A percentile compares a stretch with the other conserved stretches of the same genome.
Evolutionary conservation across 345 rosid species (phyloP).

Genomic region (Hibiscus trionum): DNA sequence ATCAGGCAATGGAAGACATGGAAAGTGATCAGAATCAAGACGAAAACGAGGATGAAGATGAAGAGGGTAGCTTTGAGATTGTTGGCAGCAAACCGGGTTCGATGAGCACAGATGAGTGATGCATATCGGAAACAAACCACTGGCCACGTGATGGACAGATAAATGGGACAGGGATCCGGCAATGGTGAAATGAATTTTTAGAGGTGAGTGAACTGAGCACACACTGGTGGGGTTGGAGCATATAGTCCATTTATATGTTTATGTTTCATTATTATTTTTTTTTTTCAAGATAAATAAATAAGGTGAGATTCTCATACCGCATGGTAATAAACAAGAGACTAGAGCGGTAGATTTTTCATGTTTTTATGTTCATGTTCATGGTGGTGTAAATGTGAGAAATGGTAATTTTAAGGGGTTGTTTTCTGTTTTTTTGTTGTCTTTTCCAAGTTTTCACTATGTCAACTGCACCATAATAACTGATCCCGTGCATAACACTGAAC

Average conservation of each 20-base stretch:
- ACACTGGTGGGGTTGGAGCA: not conserved
- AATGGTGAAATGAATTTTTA: not conserved
- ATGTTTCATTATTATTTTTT: not conserved
- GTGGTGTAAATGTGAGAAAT: not conserved
- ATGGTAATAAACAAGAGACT: not conserved
- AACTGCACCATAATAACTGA: not conserved
- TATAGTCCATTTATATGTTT: not conserved
- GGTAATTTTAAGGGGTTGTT: not conserved
- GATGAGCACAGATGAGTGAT: not conserved
- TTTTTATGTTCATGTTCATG: not conserved
- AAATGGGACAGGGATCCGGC: not conserved
- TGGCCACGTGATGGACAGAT: not conserved
- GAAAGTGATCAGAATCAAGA: slow-evolving; percentile 27
- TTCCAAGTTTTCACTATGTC: not conserved
- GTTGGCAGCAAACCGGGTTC: slow-evolving; percentile 39
- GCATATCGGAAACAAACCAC: not conserved
- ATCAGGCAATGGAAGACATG: slow-evolving; percentile 25
- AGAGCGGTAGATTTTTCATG: not conserved
- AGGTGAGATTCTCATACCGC: not conserved
- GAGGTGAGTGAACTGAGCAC: not conserved
- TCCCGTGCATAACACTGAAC: no score
- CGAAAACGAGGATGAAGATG: slow-evolving; percentile 47
- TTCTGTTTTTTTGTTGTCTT: no score
- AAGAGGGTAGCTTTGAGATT: slow-evolving; percentile 48
- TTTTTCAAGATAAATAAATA: not conserved